Evolutionary conservation across 169 alveolate species (phyloP), one percentile per base, ranked within the genome.

Genomic region (Blepharisma undulans): DNA sequence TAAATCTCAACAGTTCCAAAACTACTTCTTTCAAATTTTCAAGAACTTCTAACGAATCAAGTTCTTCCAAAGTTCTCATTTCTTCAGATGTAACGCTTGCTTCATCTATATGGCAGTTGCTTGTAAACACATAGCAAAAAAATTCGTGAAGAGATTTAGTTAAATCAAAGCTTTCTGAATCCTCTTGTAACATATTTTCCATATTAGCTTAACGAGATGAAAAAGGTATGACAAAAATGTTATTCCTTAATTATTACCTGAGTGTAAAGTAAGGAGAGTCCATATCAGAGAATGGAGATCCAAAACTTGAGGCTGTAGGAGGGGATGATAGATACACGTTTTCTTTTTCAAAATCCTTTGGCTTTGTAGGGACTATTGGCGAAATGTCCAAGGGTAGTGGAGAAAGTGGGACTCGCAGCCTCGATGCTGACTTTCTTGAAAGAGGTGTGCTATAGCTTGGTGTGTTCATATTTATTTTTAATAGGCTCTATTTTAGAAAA

Each of bases 201-300:
- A 48, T 48, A n/a, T n/a, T n/a, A n/a, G n/a, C n/a, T n/a, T n/a
- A n/a, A n/a, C n/a, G n/a, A n/a, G n/a, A 48, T 10, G 66, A 48
- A 48, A 48, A 48, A 48, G 66, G 66, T 12, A 0, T 48, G 66
- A 48, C 66, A 48, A 48, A 48, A 48, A 48, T 48, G 66, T 48
- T 48, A 48, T 48, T 48, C 66, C 66, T 48, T 48, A 48, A 48
- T 48, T 48, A 32, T 82, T 82, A 82, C 34, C 89, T 82, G 36
- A 82, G 89, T 72, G 89, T 82, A 60, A 82, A 82, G 89, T 82
- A 82, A 30, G 89, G 89, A 25, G 89, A 82, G 33, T 82, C 89
- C 89, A 82, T 82, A 59, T 82, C 89, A 22, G 74, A 34, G 33
- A 34, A 74, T 21, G 89, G 89, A 60, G 89, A 82, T 60, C 36